These are phyloP conservation scores for Colletotrichum falcatum DNA, from an alignment of 2,329 filamentous ascomycete species.

Conservation along the genomic window DNA sequence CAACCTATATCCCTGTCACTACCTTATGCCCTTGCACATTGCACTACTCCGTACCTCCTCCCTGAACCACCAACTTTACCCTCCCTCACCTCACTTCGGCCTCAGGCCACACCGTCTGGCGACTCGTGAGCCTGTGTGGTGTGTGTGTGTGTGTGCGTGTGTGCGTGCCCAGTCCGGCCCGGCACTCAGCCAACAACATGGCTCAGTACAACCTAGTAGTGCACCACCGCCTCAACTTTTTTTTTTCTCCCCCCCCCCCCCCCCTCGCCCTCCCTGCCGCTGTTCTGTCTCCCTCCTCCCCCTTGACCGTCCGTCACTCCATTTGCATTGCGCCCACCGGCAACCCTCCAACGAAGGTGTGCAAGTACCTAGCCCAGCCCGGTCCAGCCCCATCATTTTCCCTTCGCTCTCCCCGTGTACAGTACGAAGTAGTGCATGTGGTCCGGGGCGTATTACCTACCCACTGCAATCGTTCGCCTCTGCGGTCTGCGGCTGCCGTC, in stretches of 20 bases:
- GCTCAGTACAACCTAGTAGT: neutral
- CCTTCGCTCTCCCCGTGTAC: constrained; percentile 37
- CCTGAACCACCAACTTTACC: constrained; percentile 5
- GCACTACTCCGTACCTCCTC: constrained; percentile 6
- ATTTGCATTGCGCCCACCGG: constrained; percentile 34
- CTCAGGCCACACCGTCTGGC: constrained; percentile 19
- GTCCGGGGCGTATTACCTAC: constrained; percentile 38
- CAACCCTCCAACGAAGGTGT: constrained; percentile 22
- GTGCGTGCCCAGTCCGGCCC: constrained; percentile 25
- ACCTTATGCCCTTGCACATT: constrained; percentile 6
- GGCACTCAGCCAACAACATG: constrained; percentile 34
- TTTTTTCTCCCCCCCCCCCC: neutral
- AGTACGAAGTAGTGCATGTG: constrained; percentile 38
- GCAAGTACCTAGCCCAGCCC: constrained; percentile 29
- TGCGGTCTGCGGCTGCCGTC: constrained; percentile 36
- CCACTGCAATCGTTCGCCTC: constrained; percentile 36
- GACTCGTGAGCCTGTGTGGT: constrained; percentile 6
- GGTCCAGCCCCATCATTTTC: constrained; percentile 35
- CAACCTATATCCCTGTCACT: constrained; percentile 4
- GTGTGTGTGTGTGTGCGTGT: neutral
- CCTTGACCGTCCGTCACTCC: constrained; percentile 12
- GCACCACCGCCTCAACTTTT: constrained; percentile 5
- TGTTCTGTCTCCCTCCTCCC: neutral
- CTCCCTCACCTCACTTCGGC: constrained; percentile 9
- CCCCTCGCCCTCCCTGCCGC: neutral